Evolutionary conservation across 2,329 filamentous ascomycete species (phyloP), one percentile per base, ranked within the genome.

Genomic region (Alternaria arborescens): DNA sequence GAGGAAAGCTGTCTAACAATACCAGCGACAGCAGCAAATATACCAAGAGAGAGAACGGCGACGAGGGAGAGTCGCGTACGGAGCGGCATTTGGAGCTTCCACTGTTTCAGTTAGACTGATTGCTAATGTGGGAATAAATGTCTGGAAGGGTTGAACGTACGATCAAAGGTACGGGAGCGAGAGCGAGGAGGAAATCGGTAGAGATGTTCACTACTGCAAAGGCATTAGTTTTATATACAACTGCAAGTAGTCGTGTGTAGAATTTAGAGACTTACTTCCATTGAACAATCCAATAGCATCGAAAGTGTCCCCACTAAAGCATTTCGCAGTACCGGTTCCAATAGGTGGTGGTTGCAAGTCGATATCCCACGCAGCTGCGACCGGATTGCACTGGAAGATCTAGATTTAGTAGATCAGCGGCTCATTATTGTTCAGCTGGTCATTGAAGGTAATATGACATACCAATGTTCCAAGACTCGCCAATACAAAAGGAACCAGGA

Each of bases 271-370:
- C 74, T 68, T 64, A 79, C 79, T 71, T 66, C 80, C 81, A 69
- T 84, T 83, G 68, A 81, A 79, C n/a, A 85, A 68, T 14, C 81
- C 82, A 24, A 85, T 75, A 28, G 76, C 73, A n/a, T 73, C 77
- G 64, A 82, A 84, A 1, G 77, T 79, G 3, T 55, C 60, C 32
- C 71, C 69, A 11, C 74, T 77, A 64, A 80, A 83, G 67, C 83
- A 86, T n/a, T 75, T 77, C 0, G 81, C 80, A 20, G 63, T 71
- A 7, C 68, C 70, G 5, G 55, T 69, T 3, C 67, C 71, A 5
- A 71, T 65, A 11, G 73, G 72, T 18, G 74, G 65, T 2, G 76
- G 71, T n/a, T 72, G 72, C 1, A 80, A 56, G 2, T 62, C 60
- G 8, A 70, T 64, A 58, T 83, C 74, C 84, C 84, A 86, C 0